phyloP scores from a whole-genome alignment of 805 yeast species.

The Ogataea saltuana region DNA sequence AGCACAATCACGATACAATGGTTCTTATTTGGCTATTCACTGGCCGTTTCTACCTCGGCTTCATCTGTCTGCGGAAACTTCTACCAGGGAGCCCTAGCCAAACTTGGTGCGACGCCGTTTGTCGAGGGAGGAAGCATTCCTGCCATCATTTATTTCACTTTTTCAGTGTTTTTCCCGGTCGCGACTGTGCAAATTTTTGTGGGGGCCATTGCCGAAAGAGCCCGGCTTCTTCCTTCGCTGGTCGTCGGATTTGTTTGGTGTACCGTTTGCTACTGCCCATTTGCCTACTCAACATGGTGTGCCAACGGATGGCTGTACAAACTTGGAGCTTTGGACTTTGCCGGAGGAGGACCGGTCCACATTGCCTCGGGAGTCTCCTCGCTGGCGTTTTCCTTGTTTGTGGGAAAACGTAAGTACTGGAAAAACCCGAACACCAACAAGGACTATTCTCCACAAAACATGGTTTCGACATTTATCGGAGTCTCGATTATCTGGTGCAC shows the following conservation, averaged over 20 bases:
- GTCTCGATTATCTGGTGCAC: slow-evolving; percentile 49
- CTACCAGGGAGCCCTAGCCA: slow-evolving; percentile 40
- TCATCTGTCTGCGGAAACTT: slow-evolving; percentile 40
- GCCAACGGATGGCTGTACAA: slow-evolving; percentile 45
- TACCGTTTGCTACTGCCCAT: slow-evolving; percentile 46
- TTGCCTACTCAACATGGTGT: slow-evolving; percentile 50
- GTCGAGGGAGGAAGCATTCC: slow-evolving; percentile 50
- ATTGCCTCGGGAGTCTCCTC: slow-evolving; percentile 46
- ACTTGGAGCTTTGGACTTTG: slow-evolving; percentile 48
- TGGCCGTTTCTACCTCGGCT: slow-evolving; percentile 40
- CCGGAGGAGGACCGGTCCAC: slow-evolving; percentile 54
- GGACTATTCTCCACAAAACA: slow-evolving; percentile 38
- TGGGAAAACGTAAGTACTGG: slow-evolving; percentile 44
- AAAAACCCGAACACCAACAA: slow-evolving; percentile 31
- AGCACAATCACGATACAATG: slow-evolving; percentile 40
- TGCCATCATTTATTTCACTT: slow-evolving; percentile 45
- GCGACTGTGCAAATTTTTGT: slow-evolving; percentile 51
- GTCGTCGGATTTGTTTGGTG: slow-evolving; percentile 43
- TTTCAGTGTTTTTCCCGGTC: slow-evolving; percentile 47
- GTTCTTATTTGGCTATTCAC: slow-evolving; percentile 48
- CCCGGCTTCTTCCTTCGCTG: slow-evolving; percentile 42
- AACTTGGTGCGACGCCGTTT: slow-evolving; percentile 42
- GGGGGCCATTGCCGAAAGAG: slow-evolving; percentile 47
- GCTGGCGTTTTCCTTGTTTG: slow-evolving; percentile 41
- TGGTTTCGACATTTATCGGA: slow-evolving; percentile 42